Evolutionary conservation across 2,329 filamentous ascomycete species (phyloP).

Genomic region (Alternaria solani): DNA sequence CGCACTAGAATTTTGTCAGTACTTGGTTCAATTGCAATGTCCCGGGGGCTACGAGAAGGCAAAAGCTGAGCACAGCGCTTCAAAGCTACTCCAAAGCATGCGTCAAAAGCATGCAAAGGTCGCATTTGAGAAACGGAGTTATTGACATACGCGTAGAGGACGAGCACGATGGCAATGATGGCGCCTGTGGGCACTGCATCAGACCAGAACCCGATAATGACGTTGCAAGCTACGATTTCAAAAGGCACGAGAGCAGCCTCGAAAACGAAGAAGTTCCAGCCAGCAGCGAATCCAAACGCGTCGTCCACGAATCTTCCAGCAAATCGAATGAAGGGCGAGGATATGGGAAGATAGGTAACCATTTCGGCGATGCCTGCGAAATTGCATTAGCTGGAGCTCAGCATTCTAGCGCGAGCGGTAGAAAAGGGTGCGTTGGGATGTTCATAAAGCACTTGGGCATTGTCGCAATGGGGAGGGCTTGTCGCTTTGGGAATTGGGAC

Average conservation of each 20-base stretch:
- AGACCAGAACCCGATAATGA: constrained; percentile 57
- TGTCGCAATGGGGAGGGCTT: constrained; percentile 28
- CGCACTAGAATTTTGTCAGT: constrained; percentile 42
- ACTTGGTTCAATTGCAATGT: background rate
- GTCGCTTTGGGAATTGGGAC: constrained; percentile 31
- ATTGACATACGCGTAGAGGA: constrained; percentile 64
- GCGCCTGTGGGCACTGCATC: constrained; percentile 66
- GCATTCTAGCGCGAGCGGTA: constrained; percentile 4
- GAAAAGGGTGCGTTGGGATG: constrained; percentile 22
- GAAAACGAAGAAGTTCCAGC: constrained; percentile 78
- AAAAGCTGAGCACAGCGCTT: background rate
- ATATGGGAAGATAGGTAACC: constrained; percentile 79
- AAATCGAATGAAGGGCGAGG: constrained; percentile 80
- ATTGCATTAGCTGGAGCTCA: constrained; percentile 28
- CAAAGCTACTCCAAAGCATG: background rate
- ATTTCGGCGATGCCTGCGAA: constrained; percentile 70
- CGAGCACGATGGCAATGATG: constrained; percentile 67
- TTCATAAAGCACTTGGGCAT: constrained; percentile 22
- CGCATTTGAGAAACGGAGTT: background rate
- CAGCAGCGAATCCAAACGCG: constrained; percentile 75
- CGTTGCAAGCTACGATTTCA: constrained; percentile 64
- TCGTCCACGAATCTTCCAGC: constrained; percentile 79
- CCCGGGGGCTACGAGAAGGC: background rate
- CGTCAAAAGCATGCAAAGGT: background rate
- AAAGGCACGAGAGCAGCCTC: constrained; percentile 73